Evolutionary conservation across 176 grass and related monocot genomes (phyloP), one percentile per base, ranked within the genome.

Genomic region (Chloris gayana): DNA sequence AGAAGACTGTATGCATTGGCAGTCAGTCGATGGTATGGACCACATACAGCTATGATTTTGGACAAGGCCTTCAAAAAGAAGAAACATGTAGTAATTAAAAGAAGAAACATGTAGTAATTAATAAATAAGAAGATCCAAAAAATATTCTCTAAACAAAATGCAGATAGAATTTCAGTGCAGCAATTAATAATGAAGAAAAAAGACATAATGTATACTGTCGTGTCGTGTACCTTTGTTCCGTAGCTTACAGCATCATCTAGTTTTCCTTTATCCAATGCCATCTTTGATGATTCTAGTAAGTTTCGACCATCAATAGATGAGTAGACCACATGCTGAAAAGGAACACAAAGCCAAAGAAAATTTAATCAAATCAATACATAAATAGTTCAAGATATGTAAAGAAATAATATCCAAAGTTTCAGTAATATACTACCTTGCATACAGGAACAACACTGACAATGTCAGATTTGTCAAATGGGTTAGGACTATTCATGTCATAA

Each of bases 251-350:
- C 97, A 84, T 95, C 93, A 61, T 99, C 97, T 74, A 99, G 81
- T 49, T 99, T 96, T 88, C 97, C 97, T 93, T 99, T 99, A 79
- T 99, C 97, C 86, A 99, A 86, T 70, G 97, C 97, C 58, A 88
- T 89, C 79, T 99, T 99, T 29, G 97, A 99, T 77, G 91, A 94
- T 81, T 99, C 97, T 66, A 99, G 80, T 82, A 99, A 94, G 77
- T 99, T 99, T 45, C 91, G 82, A 60, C 93, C 91, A 88, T 99
- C 97, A 45, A 89, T 90, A 60, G 97, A 93, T 61, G 88, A 91
- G 81, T 88, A 93, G 71, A 88, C 76, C 44, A 96, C 87, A 89
- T 99, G 93, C 97, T 99, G 83, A 64, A 88, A 68, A 35, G 78
- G 41, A 85, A 61, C 18, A 65, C 15, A 68, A 67, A 61, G 19